phyloP scores from a whole-genome alignment of 352 stramenopile genomes.

The Chrysophaeum taylorii region DNA sequence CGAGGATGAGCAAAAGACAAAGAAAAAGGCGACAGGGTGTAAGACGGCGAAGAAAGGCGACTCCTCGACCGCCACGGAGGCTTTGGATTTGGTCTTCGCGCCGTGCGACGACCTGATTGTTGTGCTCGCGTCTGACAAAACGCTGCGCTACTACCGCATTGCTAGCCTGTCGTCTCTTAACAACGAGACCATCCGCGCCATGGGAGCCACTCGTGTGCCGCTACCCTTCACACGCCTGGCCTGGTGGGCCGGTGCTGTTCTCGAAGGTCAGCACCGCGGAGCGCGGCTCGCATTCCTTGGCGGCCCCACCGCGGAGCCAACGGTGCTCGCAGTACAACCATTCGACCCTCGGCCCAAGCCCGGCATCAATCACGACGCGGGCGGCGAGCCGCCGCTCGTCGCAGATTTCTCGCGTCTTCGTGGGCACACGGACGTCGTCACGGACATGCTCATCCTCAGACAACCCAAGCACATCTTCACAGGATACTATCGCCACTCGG shows the following conservation, averaged over 20 bases:
- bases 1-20: too few species aligned
- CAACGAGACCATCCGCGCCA: not conserved
- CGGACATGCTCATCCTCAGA: constrained; percentile 9
- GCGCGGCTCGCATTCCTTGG: not conserved
- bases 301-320: not conserved
- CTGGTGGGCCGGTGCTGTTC: constrained; percentile 3
- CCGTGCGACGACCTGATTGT: constrained; percentile 2
- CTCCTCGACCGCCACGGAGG: too few species aligned
- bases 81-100: constrained; percentile 9
- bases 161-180: not conserved
- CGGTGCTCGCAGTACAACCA: not conserved
- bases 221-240: not conserved
- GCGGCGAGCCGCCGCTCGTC: not conserved
- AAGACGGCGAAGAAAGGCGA: too few species aligned
- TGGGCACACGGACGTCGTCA: constrained; percentile 15
- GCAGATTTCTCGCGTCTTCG: not conserved
- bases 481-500: not conserved
- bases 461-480: constrained; percentile 2
- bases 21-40: too few species aligned
- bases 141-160: constrained; percentile 1
- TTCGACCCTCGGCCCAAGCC: not conserved
- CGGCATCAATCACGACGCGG: not conserved
- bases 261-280: not conserved
- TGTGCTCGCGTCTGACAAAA: not conserved
- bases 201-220: not conserved